Evolutionary conservation across 2,329 filamentous ascomycete genomes (phyloP), one percentile per base, ranked within the genome.

Genomic region (Fusarium sulawesiense): DNA sequence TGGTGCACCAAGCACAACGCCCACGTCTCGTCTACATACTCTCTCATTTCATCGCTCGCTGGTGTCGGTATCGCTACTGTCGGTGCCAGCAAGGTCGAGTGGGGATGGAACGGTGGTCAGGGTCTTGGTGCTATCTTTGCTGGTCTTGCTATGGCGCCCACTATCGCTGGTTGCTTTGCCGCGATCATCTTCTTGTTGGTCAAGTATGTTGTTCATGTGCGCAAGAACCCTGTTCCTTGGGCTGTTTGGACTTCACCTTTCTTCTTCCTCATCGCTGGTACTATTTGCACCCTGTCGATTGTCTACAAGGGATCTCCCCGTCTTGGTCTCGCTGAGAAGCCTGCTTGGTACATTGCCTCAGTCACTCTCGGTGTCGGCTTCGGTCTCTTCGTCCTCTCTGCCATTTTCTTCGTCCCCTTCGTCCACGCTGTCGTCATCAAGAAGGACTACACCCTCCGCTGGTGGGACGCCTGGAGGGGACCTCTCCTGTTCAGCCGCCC

Each of bases 301-400:
- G 91, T 94, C 72, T 93, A 93, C 86, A 93, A 94, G 85, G 92
- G 92, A 32, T 93, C 91, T 12, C 91, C 92, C 25, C 64, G 70
- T 21, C 69, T 76, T 4, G 70, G 72, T 14, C 73, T 76, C 10
- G 20, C 60, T 25, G 46, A 62, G 18, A 91, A 90, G 83, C 89
- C 91, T 3, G 79, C 80, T 11, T 89, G 87, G 86, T 93, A 88
- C 76, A 87, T 93, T 65, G 90, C 85, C 13, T 81, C 86, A 16
- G 90, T 93, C 65, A 90, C 89, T 20, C 75, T 93, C 64, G 90
- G 91, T 42, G 84, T 83, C 37, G 91, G 91, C 65, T 82, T 79
- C 48, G 91, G 88, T 60, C 80, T 93, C 34, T 83, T 80, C 50
- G 8, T 89, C 34, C 79, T 93, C 8, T 81, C 91, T 0, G 86